phyloP scores from a whole-genome alignment of 2,329 filamentous ascomycete genomes.

The Diaporthe citrichinensis region DNA sequence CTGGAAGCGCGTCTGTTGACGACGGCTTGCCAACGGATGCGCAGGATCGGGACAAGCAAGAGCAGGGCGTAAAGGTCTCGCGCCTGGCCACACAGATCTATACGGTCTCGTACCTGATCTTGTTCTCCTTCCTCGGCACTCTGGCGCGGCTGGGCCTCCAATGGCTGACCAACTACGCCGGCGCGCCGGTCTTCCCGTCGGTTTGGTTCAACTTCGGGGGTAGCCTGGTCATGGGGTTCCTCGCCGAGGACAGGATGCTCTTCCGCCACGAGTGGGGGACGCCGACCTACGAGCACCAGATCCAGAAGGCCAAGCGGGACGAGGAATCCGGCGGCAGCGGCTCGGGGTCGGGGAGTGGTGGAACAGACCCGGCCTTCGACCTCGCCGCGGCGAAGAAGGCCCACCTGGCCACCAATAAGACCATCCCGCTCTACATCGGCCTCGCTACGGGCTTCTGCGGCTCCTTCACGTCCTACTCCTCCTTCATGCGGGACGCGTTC shows the following conservation, averaged over 20 bases:
- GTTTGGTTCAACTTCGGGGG: constrained; percentile 92
- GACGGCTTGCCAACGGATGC: background rate
- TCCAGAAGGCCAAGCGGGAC: constrained; percentile 52
- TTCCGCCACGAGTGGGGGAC: constrained; percentile 78
- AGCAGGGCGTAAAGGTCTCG: constrained; percentile 54
- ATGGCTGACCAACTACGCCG: constrained; percentile 83
- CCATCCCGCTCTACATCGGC: constrained; percentile 87
- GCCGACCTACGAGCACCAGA: constrained; percentile 54
- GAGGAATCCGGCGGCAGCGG: constrained; percentile 56
- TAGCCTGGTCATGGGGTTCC: constrained; percentile 86
- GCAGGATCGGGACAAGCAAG: constrained; percentile 20
- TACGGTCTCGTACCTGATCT: constrained; percentile 83
- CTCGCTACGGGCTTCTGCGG: constrained; percentile 80
- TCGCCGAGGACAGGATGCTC: constrained; percentile 82
- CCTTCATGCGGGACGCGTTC: constrained; percentile 85
- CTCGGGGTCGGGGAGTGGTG: constrained; percentile 33
- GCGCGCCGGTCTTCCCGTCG: constrained; percentile 81
- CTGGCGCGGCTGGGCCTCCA: constrained; percentile 86
- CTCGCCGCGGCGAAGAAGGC: constrained; percentile 66
- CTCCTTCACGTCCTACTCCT: constrained; percentile 86
- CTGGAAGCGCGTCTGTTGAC: background rate
- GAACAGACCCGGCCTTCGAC: constrained; percentile 48
- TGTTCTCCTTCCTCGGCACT: constrained; percentile 89
- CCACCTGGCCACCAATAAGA: constrained; percentile 80
- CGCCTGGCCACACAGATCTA: constrained; percentile 72